A percentile compares a stretch with the other conserved stretches of the same genome.
Conservation (phyloP, 2,329 filamentous ascomycete species). For the Fusarium sterilihyphosum region DNA sequence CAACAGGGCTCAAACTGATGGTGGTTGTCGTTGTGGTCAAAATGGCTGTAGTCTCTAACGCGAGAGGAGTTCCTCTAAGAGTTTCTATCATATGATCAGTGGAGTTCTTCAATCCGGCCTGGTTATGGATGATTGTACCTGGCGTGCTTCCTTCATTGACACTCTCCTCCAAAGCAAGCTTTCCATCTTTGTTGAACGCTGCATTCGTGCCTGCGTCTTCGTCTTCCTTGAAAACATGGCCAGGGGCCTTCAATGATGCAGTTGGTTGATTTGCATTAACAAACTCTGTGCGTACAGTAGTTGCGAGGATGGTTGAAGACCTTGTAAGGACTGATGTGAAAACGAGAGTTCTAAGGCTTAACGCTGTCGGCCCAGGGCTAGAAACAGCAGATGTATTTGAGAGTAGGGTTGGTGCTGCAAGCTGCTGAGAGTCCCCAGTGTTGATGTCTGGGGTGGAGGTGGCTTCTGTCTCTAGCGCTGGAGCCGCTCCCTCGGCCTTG, state of each 20-base stretch:
- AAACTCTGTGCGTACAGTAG: constrained; percentile 27
- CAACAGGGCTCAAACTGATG: background rate
- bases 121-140: background rate
- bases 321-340: constrained; percentile 38
- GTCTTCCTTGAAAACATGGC: constrained; percentile 28
- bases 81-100: constrained; percentile 6
- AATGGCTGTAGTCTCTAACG: background rate
- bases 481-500: background rate
- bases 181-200: constrained; percentile 9
- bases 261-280: constrained; percentile 14
- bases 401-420: background rate
- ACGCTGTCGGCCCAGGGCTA: background rate
- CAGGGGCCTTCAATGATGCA: constrained; percentile 2
- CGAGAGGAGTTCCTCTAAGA: background rate
- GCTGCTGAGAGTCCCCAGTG: background rate
- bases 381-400: background rate
- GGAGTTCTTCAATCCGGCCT: background rate
- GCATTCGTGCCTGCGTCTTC: background rate
- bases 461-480: background rate
- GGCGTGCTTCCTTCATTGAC: background rate
- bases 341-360: constrained; percentile 23
- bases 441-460: background rate
- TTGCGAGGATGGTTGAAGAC: constrained; percentile 28
- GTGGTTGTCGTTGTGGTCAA: background rate
- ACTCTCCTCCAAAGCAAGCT: background rate